Evolutionary conservation across 805 yeast species (phyloP), one percentile per base, ranked within the genome.

Genomic region (Wickerhamomyces bisporus): DNA sequence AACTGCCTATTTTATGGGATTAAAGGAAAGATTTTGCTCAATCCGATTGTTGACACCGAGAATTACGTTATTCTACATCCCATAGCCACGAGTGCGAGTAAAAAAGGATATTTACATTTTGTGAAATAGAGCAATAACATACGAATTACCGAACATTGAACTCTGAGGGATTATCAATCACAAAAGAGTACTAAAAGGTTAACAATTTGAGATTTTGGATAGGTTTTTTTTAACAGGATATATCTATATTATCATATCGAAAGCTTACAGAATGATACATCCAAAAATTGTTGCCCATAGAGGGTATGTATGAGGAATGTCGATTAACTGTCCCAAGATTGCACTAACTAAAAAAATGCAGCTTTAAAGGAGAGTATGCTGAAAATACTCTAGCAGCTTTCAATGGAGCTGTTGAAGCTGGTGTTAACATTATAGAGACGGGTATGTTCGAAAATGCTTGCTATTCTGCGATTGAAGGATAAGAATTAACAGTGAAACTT

Each of bases 311-410:
- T 24, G n/a, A n/a, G n/a, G n/a, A n/a, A n/a, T n/a, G n/a, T n/a
- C n/a, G n/a, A n/a, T 13, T 3, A 18, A 14, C 14, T 14, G n/a
- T n/a, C n/a, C n/a, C n/a, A 2, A 6, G 9, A 14, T 31, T 29
- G 34, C 32, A 42, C 40, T 34, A 34, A 35, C 41, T 18, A 1
- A 7, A n/a, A 23, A 8, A 4, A 10, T 6, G 5, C 9, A 62
- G 66, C 2, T 62, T 49, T 43, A 62, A 64, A 21, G 59, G 57
- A 35, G 48, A 57, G 30, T 70, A 55, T 41, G 69, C 74, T 13
- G 78, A 73, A 42, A 73, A 73, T 49, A 68, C 75, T 5, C 33
- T 68, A 14, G 44, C 58, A 5, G 74, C 77, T 0, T 69, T 72
- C 48, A 53, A 68, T 13, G 69, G 67, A 19, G 77, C 77, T 1